Conservation (phyloP, 1,139 yeast genomes). For the Candida sanyaensis region DNA sequence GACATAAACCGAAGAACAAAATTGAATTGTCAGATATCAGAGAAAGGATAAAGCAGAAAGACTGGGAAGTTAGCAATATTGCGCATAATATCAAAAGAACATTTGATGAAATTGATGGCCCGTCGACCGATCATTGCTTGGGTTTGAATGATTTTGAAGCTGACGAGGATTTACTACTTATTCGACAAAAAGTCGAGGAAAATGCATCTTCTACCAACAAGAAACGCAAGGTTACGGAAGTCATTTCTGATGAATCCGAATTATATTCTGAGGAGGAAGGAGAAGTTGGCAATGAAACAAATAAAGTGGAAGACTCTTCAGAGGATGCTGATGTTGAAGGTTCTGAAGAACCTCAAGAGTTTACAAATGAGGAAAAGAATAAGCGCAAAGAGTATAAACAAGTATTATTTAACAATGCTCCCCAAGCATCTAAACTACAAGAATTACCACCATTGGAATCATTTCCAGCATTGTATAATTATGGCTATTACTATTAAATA, state of each 20-base stretch:
- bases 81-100: conserved; percentile 9
- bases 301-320: not conserved
- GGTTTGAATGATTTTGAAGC: conserved; percentile 29
- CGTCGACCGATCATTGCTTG: conserved; percentile 13
- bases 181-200: conserved; percentile 10
- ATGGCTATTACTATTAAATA: not conserved
- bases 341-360: conserved; percentile 8
- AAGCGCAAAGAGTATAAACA: conserved; percentile 12
- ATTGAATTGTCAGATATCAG: conserved; percentile 38
- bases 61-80: conserved; percentile 1
- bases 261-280: conserved; percentile 8
- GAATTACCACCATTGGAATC: conserved; percentile 28
- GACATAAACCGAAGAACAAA: conserved; percentile 27
- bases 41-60: conserved; percentile 8
- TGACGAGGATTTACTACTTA: conserved; percentile 21
- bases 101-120: conserved; percentile 2
- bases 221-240: conserved; percentile 4
- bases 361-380: conserved; percentile 11
- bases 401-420: conserved; percentile 8
- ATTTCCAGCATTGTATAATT: conserved; percentile 18
- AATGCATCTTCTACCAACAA: not conserved
- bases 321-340: conserved; percentile 9
- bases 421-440: not conserved
- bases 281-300: conserved; percentile 11
- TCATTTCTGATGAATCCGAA: conserved; percentile 14